A percentile compares a stretch with the other conserved stretches of the same genome.
Evolutionary conservation across 1,139 yeast genomes (phyloP).

Genomic region (Suhomyces coccinellae): DNA sequence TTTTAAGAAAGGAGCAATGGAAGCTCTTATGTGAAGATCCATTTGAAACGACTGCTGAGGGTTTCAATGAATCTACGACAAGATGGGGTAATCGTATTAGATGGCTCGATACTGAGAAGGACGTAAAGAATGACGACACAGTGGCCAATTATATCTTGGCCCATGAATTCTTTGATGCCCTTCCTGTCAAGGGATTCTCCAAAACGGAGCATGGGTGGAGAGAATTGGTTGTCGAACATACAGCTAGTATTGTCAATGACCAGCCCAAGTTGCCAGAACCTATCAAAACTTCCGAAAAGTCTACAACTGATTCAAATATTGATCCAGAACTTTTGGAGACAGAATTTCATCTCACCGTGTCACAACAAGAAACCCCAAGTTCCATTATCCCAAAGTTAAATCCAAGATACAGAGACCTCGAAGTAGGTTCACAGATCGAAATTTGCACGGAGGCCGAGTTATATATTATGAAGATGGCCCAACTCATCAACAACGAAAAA

Average conservation of each 20-base stretch:
- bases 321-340: conserved; percentile 28
- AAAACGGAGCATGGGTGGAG: conserved; percentile 72
- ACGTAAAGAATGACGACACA: conserved; percentile 38
- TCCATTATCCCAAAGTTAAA: conserved; percentile 57
- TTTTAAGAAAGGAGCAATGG: conserved; percentile 60
- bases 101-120: conserved; percentile 75
- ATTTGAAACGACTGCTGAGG: conserved; percentile 27
- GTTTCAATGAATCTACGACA: conserved; percentile 43
- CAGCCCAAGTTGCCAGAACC: conserved; percentile 30
- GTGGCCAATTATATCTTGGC: conserved; percentile 68
- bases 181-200: conserved; percentile 73
- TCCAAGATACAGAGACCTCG: conserved; percentile 54
- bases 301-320: neutral
- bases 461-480: conserved; percentile 47
- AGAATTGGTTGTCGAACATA: conserved; percentile 66
- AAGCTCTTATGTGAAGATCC: conserved; percentile 41
- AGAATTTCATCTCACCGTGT: conserved; percentile 58
- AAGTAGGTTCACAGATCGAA: conserved; percentile 63
- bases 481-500: conserved; percentile 36
- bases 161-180: conserved; percentile 86
- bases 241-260: conserved; percentile 43
- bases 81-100: conserved; percentile 54
- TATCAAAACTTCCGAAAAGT: neutral
- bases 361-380: conserved; percentile 65
- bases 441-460: conserved; percentile 73